Conservation (phyloP, 1,139 yeast genomes). For the Kodamaea alishanica region DNA sequence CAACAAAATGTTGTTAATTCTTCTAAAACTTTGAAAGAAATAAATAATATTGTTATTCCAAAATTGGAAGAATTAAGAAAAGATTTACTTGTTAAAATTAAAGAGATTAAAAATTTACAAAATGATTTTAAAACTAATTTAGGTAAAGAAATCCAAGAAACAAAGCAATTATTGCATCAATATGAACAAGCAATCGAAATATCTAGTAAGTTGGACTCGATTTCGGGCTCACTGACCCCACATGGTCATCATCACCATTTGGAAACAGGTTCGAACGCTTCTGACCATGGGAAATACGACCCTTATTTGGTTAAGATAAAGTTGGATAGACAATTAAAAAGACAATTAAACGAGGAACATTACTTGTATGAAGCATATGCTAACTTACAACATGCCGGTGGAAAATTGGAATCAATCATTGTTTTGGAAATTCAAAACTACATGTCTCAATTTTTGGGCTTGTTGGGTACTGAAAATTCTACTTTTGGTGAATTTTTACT, state of each 20-base stretch:
- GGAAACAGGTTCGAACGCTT: slow-evolving; percentile 16
- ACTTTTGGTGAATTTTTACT: slow-evolving; percentile 61
- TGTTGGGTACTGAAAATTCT: slow-evolving; percentile 66
- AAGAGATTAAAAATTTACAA: slow-evolving; percentile 77
- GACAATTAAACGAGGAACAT: slow-evolving; percentile 79
- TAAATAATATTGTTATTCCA: slow-evolving; percentile 68
- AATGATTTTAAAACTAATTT: slow-evolving; percentile 81
- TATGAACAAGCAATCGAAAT: slow-evolving; percentile 44
- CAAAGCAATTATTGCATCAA: slow-evolving; percentile 49
- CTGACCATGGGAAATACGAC: slow-evolving; percentile 56
- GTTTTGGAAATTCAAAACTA: slow-evolving; percentile 84
- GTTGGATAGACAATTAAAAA: slow-evolving; percentile 72
- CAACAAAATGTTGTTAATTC: slow-evolving; percentile 66
- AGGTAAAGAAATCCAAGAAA: slow-evolving; percentile 61
- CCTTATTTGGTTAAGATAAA: slow-evolving; percentile 74
- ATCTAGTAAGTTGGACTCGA: slow-evolving; percentile 33
- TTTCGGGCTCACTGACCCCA: slow-evolving; percentile 12
- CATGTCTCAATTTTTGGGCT: slow-evolving; percentile 63
- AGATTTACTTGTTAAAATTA: slow-evolving; percentile 78
- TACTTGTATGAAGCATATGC: slow-evolving; percentile 82
- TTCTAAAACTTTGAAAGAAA: slow-evolving; percentile 66
- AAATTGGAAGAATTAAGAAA: slow-evolving; percentile 80
- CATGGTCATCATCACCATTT: slow-evolving; percentile 7
- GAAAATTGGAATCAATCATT: slow-evolving; percentile 84
- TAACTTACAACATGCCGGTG: slow-evolving; percentile 83